Evolutionary conservation across 2,329 filamentous ascomycete genomes (phyloP).

Genomic region (Lachnellula occidentalis): DNA sequence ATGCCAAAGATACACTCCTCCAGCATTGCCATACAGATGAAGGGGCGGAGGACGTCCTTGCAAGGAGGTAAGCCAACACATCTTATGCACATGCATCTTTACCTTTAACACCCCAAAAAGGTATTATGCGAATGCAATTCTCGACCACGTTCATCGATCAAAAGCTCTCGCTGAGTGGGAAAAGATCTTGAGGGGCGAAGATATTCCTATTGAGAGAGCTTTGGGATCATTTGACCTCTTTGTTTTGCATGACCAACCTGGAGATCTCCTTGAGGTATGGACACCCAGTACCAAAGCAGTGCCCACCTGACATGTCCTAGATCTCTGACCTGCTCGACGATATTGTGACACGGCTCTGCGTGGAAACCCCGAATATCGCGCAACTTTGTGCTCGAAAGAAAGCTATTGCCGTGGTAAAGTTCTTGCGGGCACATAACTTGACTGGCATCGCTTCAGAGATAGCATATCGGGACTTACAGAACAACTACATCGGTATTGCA

Average conservation of each 20-base stretch:
- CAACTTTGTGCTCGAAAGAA: constrained; percentile 58
- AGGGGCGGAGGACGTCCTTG: constrained; percentile 66
- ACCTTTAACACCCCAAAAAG: constrained; percentile 36
- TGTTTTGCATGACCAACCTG: constrained; percentile 63
- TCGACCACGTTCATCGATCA: constrained; percentile 76
- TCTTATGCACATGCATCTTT: constrained; percentile 3
- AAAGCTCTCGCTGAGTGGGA: constrained; percentile 76
- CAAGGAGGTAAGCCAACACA: constrained; percentile 50
- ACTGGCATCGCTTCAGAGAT: constrained; percentile 60
- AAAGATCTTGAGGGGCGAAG: constrained; percentile 43
- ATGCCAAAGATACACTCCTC: constrained; percentile 80
- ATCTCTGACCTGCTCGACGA: constrained; percentile 60
- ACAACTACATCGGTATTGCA: constrained; percentile 82
- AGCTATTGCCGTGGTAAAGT: constrained; percentile 62
- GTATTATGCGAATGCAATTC: constrained; percentile 68
- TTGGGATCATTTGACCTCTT: constrained; percentile 88
- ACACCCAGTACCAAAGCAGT: neutral
- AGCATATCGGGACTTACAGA: constrained; percentile 74
- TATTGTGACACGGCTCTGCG: constrained; percentile 52
- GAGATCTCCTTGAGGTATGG: constrained; percentile 65
- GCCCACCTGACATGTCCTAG: constrained; percentile 34
- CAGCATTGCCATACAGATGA: constrained; percentile 54
- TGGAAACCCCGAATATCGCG: constrained; percentile 46
- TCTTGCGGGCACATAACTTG: constrained; percentile 63
- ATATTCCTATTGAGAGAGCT: constrained; percentile 63